Evolutionary conservation across 352 stramenopile genomes (phyloP), one percentile per base, ranked within the genome.

Genomic region (Globisporangium recalcitrans): DNA sequence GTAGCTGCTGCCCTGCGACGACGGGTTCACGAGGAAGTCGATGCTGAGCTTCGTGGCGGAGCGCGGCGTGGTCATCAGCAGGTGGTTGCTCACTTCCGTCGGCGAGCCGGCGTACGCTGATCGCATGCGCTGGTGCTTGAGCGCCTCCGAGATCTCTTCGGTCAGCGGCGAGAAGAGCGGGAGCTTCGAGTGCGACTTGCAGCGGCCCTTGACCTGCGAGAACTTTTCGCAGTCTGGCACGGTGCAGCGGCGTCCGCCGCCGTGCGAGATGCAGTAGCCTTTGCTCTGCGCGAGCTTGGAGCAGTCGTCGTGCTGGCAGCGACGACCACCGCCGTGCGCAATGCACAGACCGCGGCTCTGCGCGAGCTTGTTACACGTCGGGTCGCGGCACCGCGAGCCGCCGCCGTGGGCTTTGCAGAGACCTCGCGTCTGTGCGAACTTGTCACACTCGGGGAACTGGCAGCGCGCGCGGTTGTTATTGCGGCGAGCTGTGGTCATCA

Each of bases 121-220:
- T 47, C 40, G 71, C 58, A 60, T 42, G 46, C 14, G 67, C 48
- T 48, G 67, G 71, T 58, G 69, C n/a, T 53, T 63, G 40, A 55
- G 56, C 19, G 70, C 46, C 19, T 62, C 60, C 2, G 54, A 55
- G 34, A 52, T 47, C 34, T 65, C 56, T 11, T 68, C 55, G 3
- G 64, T 64, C 26, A 80, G 38, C 44, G 62, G 38, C 38, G 64
- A 47, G 26, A 21, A 24, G 52, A 67, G 42, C 3, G 64, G 64
- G 7, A 92, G 75, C 74, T 94, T 94, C 9, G 82, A 90, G 70
- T 94, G 85, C 34, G 80, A 87, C 74, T 94, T 94, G 72, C 85
- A 94, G 22, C 84, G 84, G 24, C 85, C 85, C 44, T 91, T 91
- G 61, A 94, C 84, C 63, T 94, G 85, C n/a, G 85, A 91, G 60